phyloP scores from a whole-genome alignment of 768 basidiomycete genomes.

The Agaricus blazei region DNA sequence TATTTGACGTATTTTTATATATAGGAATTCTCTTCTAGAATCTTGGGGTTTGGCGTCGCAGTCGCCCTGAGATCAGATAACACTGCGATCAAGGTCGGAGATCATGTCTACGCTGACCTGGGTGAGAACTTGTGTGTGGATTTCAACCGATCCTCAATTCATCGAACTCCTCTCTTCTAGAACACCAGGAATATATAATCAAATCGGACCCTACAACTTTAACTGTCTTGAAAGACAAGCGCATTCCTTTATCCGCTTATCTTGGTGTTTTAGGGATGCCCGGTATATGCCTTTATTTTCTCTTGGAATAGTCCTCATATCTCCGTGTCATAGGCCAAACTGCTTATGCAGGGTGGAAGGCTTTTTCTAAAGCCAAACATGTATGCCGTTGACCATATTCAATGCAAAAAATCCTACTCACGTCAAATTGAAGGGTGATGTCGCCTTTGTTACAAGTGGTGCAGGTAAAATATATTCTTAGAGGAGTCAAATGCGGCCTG shows the following conservation, averaged over 20 bases:
- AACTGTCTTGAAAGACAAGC: too few relatives aligned
- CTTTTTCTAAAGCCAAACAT: constrained; percentile 32
- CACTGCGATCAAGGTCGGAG: constrained; percentile 26
- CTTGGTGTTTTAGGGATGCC: constrained; percentile 53
- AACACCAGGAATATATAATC: constrained; percentile 33
- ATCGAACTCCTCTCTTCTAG: constrained; percentile 15
- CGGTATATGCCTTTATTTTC: too few relatives aligned
- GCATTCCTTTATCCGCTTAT: constrained; percentile 42
- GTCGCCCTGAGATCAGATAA: constrained; percentile 39
- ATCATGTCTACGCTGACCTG: constrained; percentile 33
- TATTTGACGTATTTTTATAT: too few relatives aligned
- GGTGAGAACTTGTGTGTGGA: constrained; percentile 10
- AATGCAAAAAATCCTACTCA: not conserved
- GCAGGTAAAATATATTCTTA: constrained; percentile 20
- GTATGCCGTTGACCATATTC: not conserved
- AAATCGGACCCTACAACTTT: too few relatives aligned
- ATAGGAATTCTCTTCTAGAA: constrained; percentile 11
- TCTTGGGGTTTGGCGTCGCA: constrained; percentile 32
- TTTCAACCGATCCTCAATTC: too few relatives aligned
- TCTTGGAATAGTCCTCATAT: too few relatives aligned
- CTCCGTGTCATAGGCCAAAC: constrained; percentile 24
- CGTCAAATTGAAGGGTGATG: constrained; percentile 27
- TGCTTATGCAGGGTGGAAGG: constrained; percentile 36
- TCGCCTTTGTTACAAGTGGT: constrained; percentile 35
- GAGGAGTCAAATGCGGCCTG: not conserved